Base-by-base conservation (phyloP, 2,329 filamentous ascomycete genomes). In the Colletotrichum filicis region DNA sequence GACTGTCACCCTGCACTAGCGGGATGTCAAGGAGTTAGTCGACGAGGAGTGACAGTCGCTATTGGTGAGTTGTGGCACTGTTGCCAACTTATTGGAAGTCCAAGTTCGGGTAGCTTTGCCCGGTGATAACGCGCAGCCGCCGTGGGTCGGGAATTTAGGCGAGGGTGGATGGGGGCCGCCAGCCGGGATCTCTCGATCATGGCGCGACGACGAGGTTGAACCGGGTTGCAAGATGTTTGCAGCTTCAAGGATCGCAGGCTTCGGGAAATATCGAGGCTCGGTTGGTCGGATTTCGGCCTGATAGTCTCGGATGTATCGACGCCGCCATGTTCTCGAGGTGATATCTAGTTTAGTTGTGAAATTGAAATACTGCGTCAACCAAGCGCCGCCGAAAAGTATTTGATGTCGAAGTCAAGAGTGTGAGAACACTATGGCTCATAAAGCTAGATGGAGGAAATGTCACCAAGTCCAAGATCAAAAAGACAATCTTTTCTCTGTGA, bases 1-100 rank as follows among this genome's bases (percentile, higher is more conserved):
- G 68, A 60, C 68, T 67, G 68, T 71, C 63, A 67, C 68, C 68
- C 68, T 71, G 1, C 55, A 61, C 32, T 61, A 49, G 37, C n/a
- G n/a, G 57, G 26, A 49, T 46, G 26, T 46, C 16, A 42, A 42
- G 37, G 37, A 42, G 14, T 42, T 42, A 19, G 16, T 42, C 3
- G 16, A 42, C 16, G 37, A 19, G 14, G 37, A 42, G 16, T 42
- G 37, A 42, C 6, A 42, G 5, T 5, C 37, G 49, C 49, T 42
- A 42, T 60, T 60, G 58, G 22, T 35, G 30, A 53, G 12, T 49
- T 71, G 6, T 5, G 16, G 26, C 32, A 46, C 5, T 32, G 58
- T 11, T 56, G 62, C 66, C 62, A 30, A 24, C 22, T 24, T 24
- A 24, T 24, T 24, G 22, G 22, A 24, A 66, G 53, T 49, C 8